Base-by-base conservation (phyloP, 2,329 filamentous ascomycete species). In the Cadophora luteo-olivacea region DNA sequence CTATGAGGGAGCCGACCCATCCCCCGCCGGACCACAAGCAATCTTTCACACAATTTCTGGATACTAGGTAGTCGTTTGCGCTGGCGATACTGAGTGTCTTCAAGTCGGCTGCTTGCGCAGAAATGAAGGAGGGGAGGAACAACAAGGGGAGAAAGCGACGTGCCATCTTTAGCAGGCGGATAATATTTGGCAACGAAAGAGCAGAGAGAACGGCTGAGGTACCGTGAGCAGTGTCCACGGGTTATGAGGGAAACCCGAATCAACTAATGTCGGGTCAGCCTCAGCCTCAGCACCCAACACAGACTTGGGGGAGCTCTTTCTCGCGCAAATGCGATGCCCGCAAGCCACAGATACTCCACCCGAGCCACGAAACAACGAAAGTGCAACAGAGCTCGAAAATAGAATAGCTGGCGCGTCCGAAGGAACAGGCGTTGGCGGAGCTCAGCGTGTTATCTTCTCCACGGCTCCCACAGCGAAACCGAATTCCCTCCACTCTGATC, bases 31-130 rank as follows among this genome's bases (percentile, higher is more conserved):
- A 22, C 48, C 48, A 51, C n/a, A 51, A 22, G 48, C 48, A 51
- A 24, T 22, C 48, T 22, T 51, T 51, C 4, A 51, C 48, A 11
- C 48, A 51, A 19, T 51, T 51, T 24, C 48, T 51, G 8, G 48
- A 51, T n/a, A 51, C 48, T n/a, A 51, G 48, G 22, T 51, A 51
- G 19, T 51, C 48, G n/a, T 51, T 51, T 51, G 48, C 48, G 48
- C n/a, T 51, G 48, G n/a, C 48, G 19, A 51, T 22, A 22, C 48
- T 51, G 19, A 22, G 19, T 51, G 48, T 51, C 22, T 51, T 51
- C 48, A 51, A 22, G 9, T 51, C 48, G 48, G 48, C 48, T 51
- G 19, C 48, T 22, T 51, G 48, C n/a, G 48, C 48, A 22, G 5
- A n/a, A 19, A 51, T 51, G 19, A 22, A 9, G n/a, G 48, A 51